Evolutionary conservation across 2,329 filamentous ascomycete genomes (phyloP).

Genomic region (Cercospora sp.): DNA sequence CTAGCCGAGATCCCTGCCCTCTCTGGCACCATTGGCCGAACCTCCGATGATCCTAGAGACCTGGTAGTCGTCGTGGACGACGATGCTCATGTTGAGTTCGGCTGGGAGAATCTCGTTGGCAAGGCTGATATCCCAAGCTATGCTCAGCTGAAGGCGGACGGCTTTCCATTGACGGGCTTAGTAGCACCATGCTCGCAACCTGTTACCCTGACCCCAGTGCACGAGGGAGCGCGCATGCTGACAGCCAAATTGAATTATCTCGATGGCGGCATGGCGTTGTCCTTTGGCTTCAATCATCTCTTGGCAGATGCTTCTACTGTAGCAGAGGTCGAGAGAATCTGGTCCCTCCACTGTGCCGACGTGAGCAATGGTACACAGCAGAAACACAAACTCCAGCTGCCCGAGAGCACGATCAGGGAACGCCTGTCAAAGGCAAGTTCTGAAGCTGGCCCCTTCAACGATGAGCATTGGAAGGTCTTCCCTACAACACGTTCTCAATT

Average conservation of each 20-base stretch:
- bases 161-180: conserved; percentile 21
- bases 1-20: conserved; percentile 23
- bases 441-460: conserved; percentile 2
- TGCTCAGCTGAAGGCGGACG: conserved; percentile 11
- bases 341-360: conserved; percentile 24
- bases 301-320: conserved; percentile 19
- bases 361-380: conserved; percentile 11
- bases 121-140: conserved; percentile 16
- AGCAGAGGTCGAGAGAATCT: conserved; percentile 23
- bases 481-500: conserved; percentile 19
- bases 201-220: conserved; percentile 12
- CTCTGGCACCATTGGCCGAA: conserved; percentile 17
- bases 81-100: conserved; percentile 22
- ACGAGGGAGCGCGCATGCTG: conserved; percentile 21
- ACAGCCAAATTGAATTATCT: conserved; percentile 22
- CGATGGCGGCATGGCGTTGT: conserved; percentile 20
- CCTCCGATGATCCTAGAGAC: conserved; percentile 20
- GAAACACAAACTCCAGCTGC: conserved; percentile 9
- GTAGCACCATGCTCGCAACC: conserved; percentile 14
- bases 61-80: conserved; percentile 14
- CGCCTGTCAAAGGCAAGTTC: conserved; percentile 17
- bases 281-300: conserved; percentile 25
- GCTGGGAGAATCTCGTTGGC: conserved; percentile 11
- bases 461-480: conserved; percentile 20
- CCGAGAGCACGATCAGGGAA: conserved; percentile 12